phyloP scores from a whole-genome alignment of 495 filamentous ascomycete species.

The Penicillium daleae region DNA sequence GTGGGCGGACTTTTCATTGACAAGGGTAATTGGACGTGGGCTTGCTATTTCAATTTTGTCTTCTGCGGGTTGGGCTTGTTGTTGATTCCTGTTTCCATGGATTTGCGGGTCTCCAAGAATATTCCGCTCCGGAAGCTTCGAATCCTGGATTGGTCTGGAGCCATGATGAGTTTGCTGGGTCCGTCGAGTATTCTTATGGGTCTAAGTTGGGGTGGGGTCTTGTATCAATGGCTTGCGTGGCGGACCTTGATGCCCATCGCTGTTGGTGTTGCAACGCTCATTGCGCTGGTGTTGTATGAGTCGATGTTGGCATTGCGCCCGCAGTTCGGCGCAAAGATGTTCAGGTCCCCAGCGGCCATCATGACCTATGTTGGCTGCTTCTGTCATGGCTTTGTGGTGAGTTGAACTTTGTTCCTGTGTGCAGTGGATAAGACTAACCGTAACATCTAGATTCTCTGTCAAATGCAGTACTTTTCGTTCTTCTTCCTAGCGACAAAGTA shows the following conservation, averaged over 20 bases:
- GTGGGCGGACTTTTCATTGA: constrained; percentile 45
- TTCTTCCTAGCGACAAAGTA: constrained; percentile 66
- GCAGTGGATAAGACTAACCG: not conserved
- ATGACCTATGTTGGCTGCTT: constrained; percentile 55
- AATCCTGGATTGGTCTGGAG: constrained; percentile 44
- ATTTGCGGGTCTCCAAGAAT: constrained; percentile 32
- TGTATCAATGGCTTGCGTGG: constrained; percentile 44
- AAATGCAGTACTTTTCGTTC: constrained; percentile 65
- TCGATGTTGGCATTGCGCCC: constrained; percentile 47
- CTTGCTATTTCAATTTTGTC: constrained; percentile 49
- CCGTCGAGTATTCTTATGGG: constrained; percentile 38
- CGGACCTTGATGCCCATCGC: constrained; percentile 54
- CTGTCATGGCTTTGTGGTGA: constrained; percentile 54
- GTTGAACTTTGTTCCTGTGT: constrained; percentile 27
- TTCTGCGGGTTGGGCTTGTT: constrained; percentile 43
- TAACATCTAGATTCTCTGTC: constrained; percentile 39
- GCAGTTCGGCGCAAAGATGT: constrained; percentile 56
- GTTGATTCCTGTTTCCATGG: constrained; percentile 40
- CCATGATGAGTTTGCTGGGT: constrained; percentile 35
- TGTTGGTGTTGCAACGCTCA: constrained; percentile 50
- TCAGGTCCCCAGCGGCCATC: constrained; percentile 40
- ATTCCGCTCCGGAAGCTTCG: constrained; percentile 33
- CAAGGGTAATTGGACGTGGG: constrained; percentile 43
- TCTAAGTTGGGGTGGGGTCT: constrained; percentile 41
- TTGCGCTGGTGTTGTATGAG: constrained; percentile 55